A percentile compares a stretch with the other conserved stretches of the same genome.
These are phyloP conservation scores for Cymbopogon citratus DNA, from an alignment of 176 grass and related monocot genomes.

Conservation along the genomic window DNA sequence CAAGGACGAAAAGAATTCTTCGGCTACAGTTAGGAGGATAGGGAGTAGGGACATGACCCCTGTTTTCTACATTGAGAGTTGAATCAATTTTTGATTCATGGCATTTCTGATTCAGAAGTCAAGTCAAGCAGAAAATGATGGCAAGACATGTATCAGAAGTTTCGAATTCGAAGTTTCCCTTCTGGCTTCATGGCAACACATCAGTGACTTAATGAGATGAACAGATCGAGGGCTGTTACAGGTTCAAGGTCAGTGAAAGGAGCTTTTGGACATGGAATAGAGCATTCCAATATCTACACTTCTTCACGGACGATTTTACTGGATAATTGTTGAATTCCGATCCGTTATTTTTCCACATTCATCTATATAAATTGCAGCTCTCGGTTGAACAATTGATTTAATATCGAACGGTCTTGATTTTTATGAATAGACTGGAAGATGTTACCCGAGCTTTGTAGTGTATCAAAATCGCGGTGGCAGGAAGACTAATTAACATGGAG, in stretches of 20 bases:
- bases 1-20: background rate
- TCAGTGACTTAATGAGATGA: background rate
- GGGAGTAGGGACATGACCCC: background rate
- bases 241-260: background rate
- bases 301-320: no score
- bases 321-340: no score
- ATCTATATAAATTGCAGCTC: no score
- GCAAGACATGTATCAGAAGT: background rate
- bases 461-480: no score
- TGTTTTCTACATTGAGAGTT: background rate
- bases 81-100: background rate
- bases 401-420: no score
- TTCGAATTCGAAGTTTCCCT: background rate
- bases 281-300: no score
- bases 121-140: background rate
- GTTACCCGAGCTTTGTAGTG: no score
- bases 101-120: background rate
- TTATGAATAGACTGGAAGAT: no score
- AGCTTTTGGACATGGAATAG: no score
- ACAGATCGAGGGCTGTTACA: background rate
- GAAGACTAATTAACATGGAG: background rate
- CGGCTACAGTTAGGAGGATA: no score
- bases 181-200: background rate
- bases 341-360: no score
- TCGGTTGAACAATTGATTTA: no score